These are phyloP conservation scores for Dactylonectria macrodidyma DNA, from an alignment of 2,329 filamentous ascomycete species.

Conservation along the genomic window DNA sequence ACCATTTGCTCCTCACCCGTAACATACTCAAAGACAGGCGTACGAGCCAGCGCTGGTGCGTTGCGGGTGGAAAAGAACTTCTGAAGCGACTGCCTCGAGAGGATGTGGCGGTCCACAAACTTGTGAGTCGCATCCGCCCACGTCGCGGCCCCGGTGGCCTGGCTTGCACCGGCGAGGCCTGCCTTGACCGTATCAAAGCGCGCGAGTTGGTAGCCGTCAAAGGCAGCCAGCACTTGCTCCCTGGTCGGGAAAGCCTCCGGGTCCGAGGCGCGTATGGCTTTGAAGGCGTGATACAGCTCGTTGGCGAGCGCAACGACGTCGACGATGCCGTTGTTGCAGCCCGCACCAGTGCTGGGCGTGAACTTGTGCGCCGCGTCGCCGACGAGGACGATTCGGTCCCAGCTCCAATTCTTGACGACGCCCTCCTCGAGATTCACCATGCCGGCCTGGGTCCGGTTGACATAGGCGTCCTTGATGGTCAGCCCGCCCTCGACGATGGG, in stretches of 20 bases:
- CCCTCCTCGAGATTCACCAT: slow-evolving; percentile 53
- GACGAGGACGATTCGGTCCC: slow-evolving; percentile 48
- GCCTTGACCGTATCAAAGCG: slow-evolving; percentile 29
- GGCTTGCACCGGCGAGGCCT: slow-evolving; percentile 20
- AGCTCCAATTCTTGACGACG: slow-evolving; percentile 48
- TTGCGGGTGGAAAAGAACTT: neutral
- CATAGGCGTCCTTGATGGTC: slow-evolving; percentile 24
- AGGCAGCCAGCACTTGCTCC: slow-evolving; percentile 21
- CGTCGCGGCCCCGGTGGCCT: slow-evolving; percentile 32
- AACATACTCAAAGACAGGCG: neutral
- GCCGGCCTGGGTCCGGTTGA: slow-evolving; percentile 21
- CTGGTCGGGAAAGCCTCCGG: slow-evolving; percentile 12
- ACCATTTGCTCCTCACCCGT: neutral
- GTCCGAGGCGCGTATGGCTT: slow-evolving; percentile 25
- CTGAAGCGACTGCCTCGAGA: neutral
- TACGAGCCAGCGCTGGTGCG: neutral
- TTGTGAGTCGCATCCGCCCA: slow-evolving; percentile 34
- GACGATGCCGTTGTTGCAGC: slow-evolving; percentile 45
- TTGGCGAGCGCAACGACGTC: slow-evolving; percentile 20
- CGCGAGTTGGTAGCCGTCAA: slow-evolving; percentile 32
- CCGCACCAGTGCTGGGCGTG: slow-evolving; percentile 51
- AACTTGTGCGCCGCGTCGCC: slow-evolving; percentile 55
- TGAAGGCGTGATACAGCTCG: slow-evolving; percentile 14
- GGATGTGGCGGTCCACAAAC: slow-evolving; percentile 29
- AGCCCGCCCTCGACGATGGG: slow-evolving; percentile 15